Evolutionary conservation across 1,284 basidiomycete genomes (phyloP).

Genomic region (Ustilago nuda): DNA sequence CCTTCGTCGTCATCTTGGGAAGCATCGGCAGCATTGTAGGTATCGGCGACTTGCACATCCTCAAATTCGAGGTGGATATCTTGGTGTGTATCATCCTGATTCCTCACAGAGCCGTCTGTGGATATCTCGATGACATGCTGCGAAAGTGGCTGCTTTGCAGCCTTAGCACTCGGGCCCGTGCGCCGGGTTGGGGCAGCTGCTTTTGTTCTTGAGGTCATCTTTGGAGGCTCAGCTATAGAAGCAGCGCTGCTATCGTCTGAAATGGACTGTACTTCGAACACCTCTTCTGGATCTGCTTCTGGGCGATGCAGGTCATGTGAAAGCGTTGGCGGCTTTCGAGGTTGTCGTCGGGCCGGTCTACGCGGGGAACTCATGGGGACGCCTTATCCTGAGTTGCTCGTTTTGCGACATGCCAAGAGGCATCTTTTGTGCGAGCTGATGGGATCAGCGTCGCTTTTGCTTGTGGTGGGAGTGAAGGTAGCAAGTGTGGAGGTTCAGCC

Average conservation of each 20-base stretch:
- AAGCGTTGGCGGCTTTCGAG: slow-evolving; percentile 35
- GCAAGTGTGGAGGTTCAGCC: too few species aligned
- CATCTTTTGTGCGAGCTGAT: slow-evolving; percentile 5
- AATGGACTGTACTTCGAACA: slow-evolving; percentile 43
- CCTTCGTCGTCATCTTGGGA: slow-evolving; percentile 26
- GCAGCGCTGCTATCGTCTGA: slow-evolving; percentile 28
- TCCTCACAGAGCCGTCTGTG: slow-evolving; percentile 28
- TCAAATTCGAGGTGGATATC: slow-evolving; percentile 55
- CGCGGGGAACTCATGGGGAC: slow-evolving; percentile 21
- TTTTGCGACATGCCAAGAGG: not conserved
- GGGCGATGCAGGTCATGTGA: slow-evolving; percentile 30
- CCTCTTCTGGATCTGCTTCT: slow-evolving; percentile 41
- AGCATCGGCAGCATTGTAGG: slow-evolving; percentile 6
- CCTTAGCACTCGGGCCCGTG: slow-evolving; percentile 3
- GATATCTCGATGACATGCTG: slow-evolving; percentile 33
- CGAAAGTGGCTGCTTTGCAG: slow-evolving; percentile 11
- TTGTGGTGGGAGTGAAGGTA: not conserved
- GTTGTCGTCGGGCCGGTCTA: slow-evolving; percentile 13
- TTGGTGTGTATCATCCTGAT: slow-evolving; percentile 17
- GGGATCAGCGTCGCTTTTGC: not conserved
- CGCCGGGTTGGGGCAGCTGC: slow-evolving; percentile 5
- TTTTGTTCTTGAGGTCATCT: slow-evolving; percentile 26
- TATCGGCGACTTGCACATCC: slow-evolving; percentile 42
- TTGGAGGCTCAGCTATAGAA: not conserved
- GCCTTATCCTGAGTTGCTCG: not conserved